Conservation (phyloP, 2,329 filamentous ascomycete species). For the Leptosphaerulina australis region DNA sequence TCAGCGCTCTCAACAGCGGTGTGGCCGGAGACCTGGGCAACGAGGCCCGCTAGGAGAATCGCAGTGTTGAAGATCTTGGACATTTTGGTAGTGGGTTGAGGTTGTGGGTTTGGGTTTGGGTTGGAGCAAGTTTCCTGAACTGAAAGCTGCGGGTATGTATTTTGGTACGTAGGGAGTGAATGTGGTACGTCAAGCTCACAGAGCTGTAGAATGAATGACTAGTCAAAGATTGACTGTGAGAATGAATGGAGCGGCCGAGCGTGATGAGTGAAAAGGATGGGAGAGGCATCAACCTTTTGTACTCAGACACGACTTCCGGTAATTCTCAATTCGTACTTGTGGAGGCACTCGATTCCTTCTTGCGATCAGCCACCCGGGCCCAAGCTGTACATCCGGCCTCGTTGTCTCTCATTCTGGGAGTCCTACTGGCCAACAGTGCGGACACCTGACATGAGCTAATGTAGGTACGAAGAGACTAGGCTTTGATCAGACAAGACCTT, state of each 20-base stretch:
- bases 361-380: slow-evolving; percentile 15
- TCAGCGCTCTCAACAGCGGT: slow-evolving; percentile 37
- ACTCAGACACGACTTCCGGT: neutral
- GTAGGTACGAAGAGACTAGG: slow-evolving; percentile 19
- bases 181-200: slow-evolving; percentile 35
- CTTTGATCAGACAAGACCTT: slow-evolving; percentile 6
- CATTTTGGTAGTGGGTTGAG: slow-evolving; percentile 22
- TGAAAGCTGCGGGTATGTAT: slow-evolving; percentile 5
- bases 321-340: slow-evolving; percentile 7
- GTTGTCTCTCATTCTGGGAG: neutral
- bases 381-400: slow-evolving; percentile 10
- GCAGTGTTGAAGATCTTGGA: slow-evolving; percentile 38
- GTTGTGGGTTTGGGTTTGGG: neutral
- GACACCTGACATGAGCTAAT: slow-evolving; percentile 17
- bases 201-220: slow-evolving; percentile 40
- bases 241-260: slow-evolving; percentile 29
- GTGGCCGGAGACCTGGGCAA: slow-evolving; percentile 34
- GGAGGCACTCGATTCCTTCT: slow-evolving; percentile 6
- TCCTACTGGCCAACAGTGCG: slow-evolving; percentile 12
- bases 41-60: slow-evolving; percentile 36
- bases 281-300: slow-evolving; percentile 13
- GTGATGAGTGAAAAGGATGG: slow-evolving; percentile 1
- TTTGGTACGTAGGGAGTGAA: slow-evolving; percentile 20
- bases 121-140: slow-evolving; percentile 11
- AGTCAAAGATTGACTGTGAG: slow-evolving; percentile 36